phyloP scores from a whole-genome alignment of 352 stramenopile species.

The Globisporangium sylvaticum region DNA sequence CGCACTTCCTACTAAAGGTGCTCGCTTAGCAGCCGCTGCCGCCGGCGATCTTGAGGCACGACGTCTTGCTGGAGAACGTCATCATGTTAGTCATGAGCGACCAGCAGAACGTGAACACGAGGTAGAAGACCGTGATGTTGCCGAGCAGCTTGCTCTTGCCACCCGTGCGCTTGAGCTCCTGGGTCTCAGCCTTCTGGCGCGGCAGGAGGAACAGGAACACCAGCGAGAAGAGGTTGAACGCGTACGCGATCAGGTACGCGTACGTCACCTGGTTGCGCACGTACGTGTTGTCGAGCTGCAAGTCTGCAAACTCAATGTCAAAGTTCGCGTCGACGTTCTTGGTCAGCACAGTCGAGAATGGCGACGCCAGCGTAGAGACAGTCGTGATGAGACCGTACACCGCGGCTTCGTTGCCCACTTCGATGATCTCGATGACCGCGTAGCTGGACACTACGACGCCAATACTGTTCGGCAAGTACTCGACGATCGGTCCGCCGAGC shows the following conservation, averaged over 20 bases:
- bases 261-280: slow-evolving; percentile 19
- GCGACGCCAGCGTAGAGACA: slow-evolving; percentile 16
- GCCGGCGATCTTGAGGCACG: slow-evolving; percentile 13
- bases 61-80: slow-evolving; percentile 13
- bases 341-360: slow-evolving; percentile 15
- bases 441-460: slow-evolving; percentile 9
- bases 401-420: slow-evolving; percentile 20
- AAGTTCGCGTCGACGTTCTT: slow-evolving; percentile 17
- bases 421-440: slow-evolving; percentile 19
- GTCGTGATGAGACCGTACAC: slow-evolving; percentile 25
- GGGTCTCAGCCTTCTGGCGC: slow-evolving; percentile 19
- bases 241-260: slow-evolving; percentile 18
- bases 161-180: slow-evolving; percentile 25
- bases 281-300: slow-evolving; percentile 12
- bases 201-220: slow-evolving; percentile 17
- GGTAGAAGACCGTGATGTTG: slow-evolving; percentile 29
- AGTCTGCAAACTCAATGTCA: slow-evolving; percentile 13
- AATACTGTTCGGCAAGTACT: slow-evolving; percentile 16
- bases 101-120: slow-evolving; percentile 21
- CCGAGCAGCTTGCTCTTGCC: slow-evolving; percentile 34
- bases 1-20: too few species aligned
- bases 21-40: slow-evolving; percentile 5
- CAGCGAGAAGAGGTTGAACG: slow-evolving; percentile 18
- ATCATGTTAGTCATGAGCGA: slow-evolving; percentile 23
- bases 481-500: slow-evolving; percentile 21